Conservation (phyloP, 768 basidiomycete species). For the Russula virescens region DNA sequence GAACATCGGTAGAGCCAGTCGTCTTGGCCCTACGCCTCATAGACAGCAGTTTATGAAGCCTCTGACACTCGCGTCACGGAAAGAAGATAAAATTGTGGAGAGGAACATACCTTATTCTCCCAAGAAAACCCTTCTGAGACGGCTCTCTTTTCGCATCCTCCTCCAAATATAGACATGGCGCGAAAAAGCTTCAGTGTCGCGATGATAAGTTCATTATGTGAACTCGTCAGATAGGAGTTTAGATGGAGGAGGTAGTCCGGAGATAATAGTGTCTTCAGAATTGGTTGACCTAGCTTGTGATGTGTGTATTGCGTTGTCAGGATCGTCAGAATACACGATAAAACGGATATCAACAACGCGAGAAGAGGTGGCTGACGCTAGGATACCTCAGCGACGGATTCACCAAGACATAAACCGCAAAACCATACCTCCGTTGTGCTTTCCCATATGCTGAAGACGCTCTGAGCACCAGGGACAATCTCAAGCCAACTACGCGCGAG, state of each 20-base stretch:
- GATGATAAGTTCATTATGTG: conserved; percentile 61
- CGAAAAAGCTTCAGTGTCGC: conserved; percentile 60
- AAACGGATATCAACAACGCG: conserved; percentile 42
- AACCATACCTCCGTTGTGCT: conserved; percentile 39
- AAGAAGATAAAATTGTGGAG: neutral
- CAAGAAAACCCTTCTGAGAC: conserved; percentile 69
- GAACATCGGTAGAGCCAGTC: conserved; percentile 34
- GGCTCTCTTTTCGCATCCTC: conserved; percentile 56
- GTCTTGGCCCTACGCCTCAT: conserved; percentile 61
- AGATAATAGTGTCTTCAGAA: conserved; percentile 56
- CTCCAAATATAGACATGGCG: conserved; percentile 54
- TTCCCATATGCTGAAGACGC: conserved; percentile 63
- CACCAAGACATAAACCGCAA: neutral
- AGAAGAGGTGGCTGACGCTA: conserved; percentile 43
- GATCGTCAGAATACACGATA: conserved; percentile 57
- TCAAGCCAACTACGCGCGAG: conserved; percentile 62
- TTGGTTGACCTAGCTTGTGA: conserved; percentile 55
- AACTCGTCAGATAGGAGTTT: conserved; percentile 55
- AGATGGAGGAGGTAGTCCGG: conserved; percentile 50
- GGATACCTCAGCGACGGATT: conserved; percentile 3
- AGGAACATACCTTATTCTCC: conserved; percentile 59
- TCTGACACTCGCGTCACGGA: conserved; percentile 34
- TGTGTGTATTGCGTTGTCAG: conserved; percentile 64
- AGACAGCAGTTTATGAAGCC: conserved; percentile 56
- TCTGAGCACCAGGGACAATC: conserved; percentile 46